A percentile compares a stretch with the other conserved stretches of the same genome.
Evolutionary conservation across 2,329 filamentous ascomycete genomes (phyloP).

Genomic region (Penicillium sp.): DNA sequence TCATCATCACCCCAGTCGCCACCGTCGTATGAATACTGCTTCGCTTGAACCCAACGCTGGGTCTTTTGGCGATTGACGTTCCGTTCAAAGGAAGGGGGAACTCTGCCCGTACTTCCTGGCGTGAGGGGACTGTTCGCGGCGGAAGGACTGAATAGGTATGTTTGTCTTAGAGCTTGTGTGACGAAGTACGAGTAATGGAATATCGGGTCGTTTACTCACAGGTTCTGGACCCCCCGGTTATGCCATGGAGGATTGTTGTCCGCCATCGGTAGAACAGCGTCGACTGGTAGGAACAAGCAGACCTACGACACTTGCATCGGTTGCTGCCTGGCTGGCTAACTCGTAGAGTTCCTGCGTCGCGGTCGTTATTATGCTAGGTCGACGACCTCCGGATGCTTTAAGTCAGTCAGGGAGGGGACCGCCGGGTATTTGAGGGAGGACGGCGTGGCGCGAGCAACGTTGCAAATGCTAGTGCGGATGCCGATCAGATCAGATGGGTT

Average conservation of each 20-base stretch:
- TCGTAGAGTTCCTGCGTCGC: constrained; percentile 5
- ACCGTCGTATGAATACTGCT: constrained; percentile 83
- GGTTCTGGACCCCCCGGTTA: constrained; percentile 32
- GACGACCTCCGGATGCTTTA: constrained; percentile 3
- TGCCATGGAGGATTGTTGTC: constrained; percentile 34
- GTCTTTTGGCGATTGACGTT: constrained; percentile 91
- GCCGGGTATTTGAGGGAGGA: constrained; percentile 18
- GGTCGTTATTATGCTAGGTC: not conserved
- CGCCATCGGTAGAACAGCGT: constrained; percentile 32
- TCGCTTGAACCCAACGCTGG: constrained; percentile 93
- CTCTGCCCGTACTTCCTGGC: constrained; percentile 37
- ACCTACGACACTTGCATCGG: constrained; percentile 24
- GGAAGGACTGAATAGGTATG: constrained; percentile 18
- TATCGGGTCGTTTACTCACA: constrained; percentile 30
- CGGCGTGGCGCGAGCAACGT: constrained; percentile 29
- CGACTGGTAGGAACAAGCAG: constrained; percentile 7
- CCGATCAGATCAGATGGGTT: constrained; percentile 30
- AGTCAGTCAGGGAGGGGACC: constrained; percentile 3
- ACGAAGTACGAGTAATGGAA: constrained; percentile 1
- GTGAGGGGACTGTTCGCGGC: constrained; percentile 38
- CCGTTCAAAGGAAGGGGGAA: constrained; percentile 71
- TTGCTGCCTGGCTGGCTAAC: constrained; percentile 22
- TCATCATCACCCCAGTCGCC: constrained; percentile 84
- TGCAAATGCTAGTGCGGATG: constrained; percentile 19
- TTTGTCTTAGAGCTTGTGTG: constrained; percentile 24